A percentile compares a stretch with the other conserved stretches of the same genome.
Evolutionary conservation across 2,329 filamentous ascomycete genomes (phyloP).

Genomic region (Sporothrix sp.): DNA sequence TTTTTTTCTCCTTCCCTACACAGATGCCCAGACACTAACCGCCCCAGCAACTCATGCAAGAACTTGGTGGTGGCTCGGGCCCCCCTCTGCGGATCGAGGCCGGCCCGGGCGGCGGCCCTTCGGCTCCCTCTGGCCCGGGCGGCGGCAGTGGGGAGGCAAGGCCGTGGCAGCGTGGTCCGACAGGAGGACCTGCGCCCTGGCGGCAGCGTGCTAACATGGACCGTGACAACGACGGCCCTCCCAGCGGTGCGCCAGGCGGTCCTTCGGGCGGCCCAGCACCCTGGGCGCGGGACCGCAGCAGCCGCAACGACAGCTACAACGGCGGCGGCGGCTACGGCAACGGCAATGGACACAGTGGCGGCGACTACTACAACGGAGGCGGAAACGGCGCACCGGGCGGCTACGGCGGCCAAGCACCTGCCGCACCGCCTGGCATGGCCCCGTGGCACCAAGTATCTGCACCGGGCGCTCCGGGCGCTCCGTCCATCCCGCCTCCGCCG

Average conservation of each 20-base stretch:
- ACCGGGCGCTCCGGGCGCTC: conserved; percentile 26
- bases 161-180: conserved; percentile 83
- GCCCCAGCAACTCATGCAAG: conserved; percentile 85
- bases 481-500: conserved; percentile 32
- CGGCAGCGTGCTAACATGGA: conserved; percentile 43
- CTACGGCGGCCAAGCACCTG: conserved; percentile 18
- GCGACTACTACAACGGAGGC: conserved; percentile 28
- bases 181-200: conserved; percentile 79
- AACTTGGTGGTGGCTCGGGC: conserved; percentile 69
- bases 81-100: conserved; percentile 79
- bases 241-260: conserved; percentile 20
- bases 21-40: neutral
- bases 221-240: conserved; percentile 33
- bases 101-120: conserved; percentile 52
- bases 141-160: conserved; percentile 51
- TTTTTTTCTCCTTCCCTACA: neutral
- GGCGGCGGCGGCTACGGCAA: neutral
- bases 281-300: conserved; percentile 50
- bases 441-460: conserved; percentile 29
- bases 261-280: conserved; percentile 42
- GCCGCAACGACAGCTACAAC: conserved; percentile 33
- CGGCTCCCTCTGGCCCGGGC: conserved; percentile 48
- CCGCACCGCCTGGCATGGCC: conserved; percentile 49
- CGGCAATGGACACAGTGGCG: conserved; percentile 13
- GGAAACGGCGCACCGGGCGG: neutral